Base-by-base conservation (phyloP, 2,329 filamentous ascomycete genomes). In the Aureobasidium subglaciale region DNA sequence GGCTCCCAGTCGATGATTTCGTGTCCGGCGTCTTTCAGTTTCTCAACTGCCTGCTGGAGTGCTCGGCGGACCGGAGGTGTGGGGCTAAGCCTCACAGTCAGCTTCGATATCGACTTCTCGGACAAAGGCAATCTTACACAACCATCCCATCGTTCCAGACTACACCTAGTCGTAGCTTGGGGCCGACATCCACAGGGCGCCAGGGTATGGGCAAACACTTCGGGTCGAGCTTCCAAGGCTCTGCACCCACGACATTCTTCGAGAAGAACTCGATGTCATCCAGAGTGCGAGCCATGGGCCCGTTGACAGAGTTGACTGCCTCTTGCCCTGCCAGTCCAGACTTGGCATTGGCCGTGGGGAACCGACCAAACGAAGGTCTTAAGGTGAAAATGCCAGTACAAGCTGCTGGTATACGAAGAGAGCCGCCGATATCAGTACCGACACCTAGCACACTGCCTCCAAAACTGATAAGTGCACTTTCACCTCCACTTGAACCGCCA, bases 401-500 rank as follows among this genome's bases (percentile, higher is more conserved):
- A 1, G 79, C 79, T 20, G 80, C 80, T 13, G 75, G 75, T 25
- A 77, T 78, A 13, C 81, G 75, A 0, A 84, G 64, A 10, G 77
- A 80, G 13, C 81, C 81, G 1, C 54, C 43, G 54, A 87, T 85
- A 59, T 87, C 84, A 0, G 83, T 83, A 1, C 83, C 84, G 0
- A 86, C 73, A 9, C 85, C 85, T 1, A 86, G 59, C 1, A 78
- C 74, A 58, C 78, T 82, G 15, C 84, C 85, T 9, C 70, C 68
- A 56, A 87, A 77, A 0, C 73, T 71, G 32, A 88, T 75, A 2
- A 88, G 73, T 0, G 84, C 84, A 5, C 78, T 78, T 64, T 88
- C 85, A 41, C 85, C 85, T 2, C 85, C 85, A 0, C 82, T 85
- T 34, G 79, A 83, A 9, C 85, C 85, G 10, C 85, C 85, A 20